Base-by-base conservation (phyloP, 257 asterid genomes). In the Primulina eburnea region DNA sequence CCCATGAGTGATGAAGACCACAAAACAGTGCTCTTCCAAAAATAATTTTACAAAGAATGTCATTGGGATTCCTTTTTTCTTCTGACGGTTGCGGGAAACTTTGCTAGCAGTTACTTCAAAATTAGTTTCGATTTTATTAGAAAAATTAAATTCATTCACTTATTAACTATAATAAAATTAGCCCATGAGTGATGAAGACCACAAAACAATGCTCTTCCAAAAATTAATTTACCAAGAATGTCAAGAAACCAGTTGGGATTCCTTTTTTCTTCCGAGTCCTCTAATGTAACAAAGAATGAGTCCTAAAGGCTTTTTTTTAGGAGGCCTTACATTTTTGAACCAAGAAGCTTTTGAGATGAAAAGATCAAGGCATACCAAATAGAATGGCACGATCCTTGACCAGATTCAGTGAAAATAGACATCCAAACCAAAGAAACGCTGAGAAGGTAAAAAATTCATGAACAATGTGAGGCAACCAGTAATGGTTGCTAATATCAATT, bases 91-190 rank as follows among this genome's bases (percentile, higher is more conserved):
- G 20, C 18, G 4, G 8, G 56, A 4, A 50, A 50, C 56, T 4
- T 50, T 69, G 28, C 62, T 68, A 62, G 68, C 38, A 32, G 55
- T 43, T 7, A 11, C 16, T 55, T 28, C 70, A 65, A 9, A 8
- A 67, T 11, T 2, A 55, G 7, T 14, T 43, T 43, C 6, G 4
- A 8, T 52, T 55, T 43, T 50, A 50, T 50, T 12, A 4, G 20
- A 50, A 50, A 43, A 64, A n/a, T 47, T 28, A 9, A 0, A 28
- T 50, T n/a, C 37, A 24, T n/a, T 7, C 2, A 58, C 38, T 7
- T 62, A 16, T 63, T 50, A 14, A 16, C 56, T 8, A 50, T 16
- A 1, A 50, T 50, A 50, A 16, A 50, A 16, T 50, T 50, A 16
- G 7, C 20, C 53, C 50, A 43, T 1, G 2, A 50, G 53, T 14